phyloP scores from a whole-genome alignment of 2,329 filamentous ascomycete species.

The Fusarium sp. region DNA sequence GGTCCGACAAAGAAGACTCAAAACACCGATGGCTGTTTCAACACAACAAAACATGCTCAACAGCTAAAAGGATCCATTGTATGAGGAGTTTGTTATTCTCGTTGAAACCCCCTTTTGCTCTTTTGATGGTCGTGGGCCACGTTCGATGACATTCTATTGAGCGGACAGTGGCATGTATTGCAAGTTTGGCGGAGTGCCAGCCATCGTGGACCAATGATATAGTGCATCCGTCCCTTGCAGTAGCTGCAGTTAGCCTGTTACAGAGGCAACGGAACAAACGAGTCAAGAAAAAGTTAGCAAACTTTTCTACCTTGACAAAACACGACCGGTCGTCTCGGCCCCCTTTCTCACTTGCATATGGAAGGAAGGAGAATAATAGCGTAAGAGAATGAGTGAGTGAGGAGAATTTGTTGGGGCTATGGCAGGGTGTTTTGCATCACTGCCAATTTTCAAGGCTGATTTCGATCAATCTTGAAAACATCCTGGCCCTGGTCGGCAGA shows the following conservation, averaged over 20 bases:
- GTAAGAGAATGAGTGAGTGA: not conserved
- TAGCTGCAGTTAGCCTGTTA: constrained; percentile 20
- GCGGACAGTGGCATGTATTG: constrained; percentile 15
- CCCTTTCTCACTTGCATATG: not conserved
- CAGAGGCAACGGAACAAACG: constrained; percentile 2
- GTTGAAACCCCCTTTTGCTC: not conserved
- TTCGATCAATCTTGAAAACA: not conserved
- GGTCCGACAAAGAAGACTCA: constrained; percentile 19
- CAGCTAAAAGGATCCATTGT: not conserved
- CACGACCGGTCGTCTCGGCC: not conserved
- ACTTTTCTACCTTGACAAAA: constrained; percentile 1
- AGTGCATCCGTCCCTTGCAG: constrained; percentile 17
- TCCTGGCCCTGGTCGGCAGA: not conserved
- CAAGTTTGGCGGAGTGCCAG: not conserved
- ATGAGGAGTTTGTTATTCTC: not conserved
- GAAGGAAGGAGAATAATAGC: not conserved
- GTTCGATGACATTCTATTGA: constrained; percentile 17
- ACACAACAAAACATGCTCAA: not conserved
- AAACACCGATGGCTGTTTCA: constrained; percentile 26
- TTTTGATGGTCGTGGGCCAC: not conserved
- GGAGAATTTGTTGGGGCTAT: not conserved
- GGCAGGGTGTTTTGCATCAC: constrained; percentile 7
- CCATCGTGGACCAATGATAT: not conserved
- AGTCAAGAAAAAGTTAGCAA: constrained; percentile 16
- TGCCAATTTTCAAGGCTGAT: constrained; percentile 13